phyloP scores from a whole-genome alignment of 805 yeast species.

The Schizosaccharomyces cryophilus region DNA sequence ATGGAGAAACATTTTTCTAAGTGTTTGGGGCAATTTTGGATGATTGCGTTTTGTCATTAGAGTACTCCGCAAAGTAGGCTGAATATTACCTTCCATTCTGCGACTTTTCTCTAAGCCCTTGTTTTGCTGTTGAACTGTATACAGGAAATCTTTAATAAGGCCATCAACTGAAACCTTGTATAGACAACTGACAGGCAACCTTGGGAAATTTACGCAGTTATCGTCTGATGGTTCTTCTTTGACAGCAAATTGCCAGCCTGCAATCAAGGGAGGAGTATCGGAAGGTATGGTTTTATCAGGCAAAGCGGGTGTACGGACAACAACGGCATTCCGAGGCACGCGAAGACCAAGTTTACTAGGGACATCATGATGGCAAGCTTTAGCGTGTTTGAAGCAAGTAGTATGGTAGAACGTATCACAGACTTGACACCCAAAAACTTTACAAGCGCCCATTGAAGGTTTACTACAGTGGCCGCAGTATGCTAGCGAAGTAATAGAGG shows the following conservation, averaged over 20 bases:
- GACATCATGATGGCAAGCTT: not conserved
- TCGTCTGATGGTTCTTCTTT: not conserved
- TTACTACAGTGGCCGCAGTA: not conserved
- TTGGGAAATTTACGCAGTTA: not conserved
- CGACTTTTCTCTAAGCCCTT: too few relatives aligned
- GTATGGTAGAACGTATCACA: not conserved
- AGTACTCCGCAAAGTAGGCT: too few relatives aligned
- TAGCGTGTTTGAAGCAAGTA: not conserved
- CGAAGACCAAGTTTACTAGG: not conserved
- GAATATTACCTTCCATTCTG: too few relatives aligned
- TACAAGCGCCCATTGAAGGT: not conserved
- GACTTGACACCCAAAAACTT: not conserved
- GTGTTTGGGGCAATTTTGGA: too few relatives aligned
- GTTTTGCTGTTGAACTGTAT: not conserved
- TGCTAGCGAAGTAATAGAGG: not conserved
- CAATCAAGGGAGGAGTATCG: not conserved
- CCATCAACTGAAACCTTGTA: not conserved
- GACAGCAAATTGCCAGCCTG: not conserved
- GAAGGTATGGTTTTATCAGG: not conserved
- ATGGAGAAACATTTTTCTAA: too few relatives aligned
- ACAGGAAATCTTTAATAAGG: not conserved
- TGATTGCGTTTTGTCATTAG: too few relatives aligned
- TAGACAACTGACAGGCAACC: not conserved
- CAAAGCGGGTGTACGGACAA: not conserved
- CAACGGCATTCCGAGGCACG: not conserved